Percentiles rank a stretch among this genome's conserved stretches.
Evolutionary conservation across 768 basidiomycete genomes (phyloP).

Genomic region (Leccinellum rugosiceps): DNA sequence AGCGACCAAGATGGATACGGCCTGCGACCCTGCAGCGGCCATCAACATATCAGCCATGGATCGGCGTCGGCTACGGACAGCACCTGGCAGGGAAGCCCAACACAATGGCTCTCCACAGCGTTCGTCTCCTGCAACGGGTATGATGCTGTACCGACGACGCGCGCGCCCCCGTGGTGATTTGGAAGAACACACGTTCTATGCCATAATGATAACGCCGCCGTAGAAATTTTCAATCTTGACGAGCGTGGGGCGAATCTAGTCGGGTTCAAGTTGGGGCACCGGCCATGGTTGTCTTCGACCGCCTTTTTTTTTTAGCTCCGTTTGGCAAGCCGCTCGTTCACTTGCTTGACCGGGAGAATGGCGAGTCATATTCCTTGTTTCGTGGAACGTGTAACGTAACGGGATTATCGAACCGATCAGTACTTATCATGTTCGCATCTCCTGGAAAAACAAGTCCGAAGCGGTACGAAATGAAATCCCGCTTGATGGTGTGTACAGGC

Average conservation of each 20-base stretch:
- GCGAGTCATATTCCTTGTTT: not conserved
- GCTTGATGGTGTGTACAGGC: not conserved
- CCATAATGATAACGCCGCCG: not conserved
- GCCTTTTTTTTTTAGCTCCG: not conserved
- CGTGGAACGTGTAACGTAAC: not conserved
- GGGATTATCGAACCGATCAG: constrained; percentile 12
- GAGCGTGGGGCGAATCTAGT: not conserved
- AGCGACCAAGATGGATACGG: not conserved
- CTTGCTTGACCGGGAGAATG: not conserved
- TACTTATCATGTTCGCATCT: constrained; percentile 11
- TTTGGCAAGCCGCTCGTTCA: not conserved
- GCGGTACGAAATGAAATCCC: constrained; percentile 8
- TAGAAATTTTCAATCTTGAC: not conserved
- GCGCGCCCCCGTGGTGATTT: not conserved
- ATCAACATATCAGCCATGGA: not conserved
- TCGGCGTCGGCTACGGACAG: not conserved
- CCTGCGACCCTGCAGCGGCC: not conserved
- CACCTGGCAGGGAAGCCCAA: not conserved
- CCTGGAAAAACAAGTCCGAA: constrained; percentile 2
- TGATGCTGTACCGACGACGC: not conserved
- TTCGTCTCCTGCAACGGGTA: not conserved
- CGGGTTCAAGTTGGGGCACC: not conserved
- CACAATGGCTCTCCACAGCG: not conserved
- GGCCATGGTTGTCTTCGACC: not conserved
- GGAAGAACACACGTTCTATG: not conserved